A percentile compares a stretch with the other conserved stretches of the same genome.
Evolutionary conservation across 495 filamentous ascomycete species (phyloP).

Genomic region (Xylaria scruposa): DNA sequence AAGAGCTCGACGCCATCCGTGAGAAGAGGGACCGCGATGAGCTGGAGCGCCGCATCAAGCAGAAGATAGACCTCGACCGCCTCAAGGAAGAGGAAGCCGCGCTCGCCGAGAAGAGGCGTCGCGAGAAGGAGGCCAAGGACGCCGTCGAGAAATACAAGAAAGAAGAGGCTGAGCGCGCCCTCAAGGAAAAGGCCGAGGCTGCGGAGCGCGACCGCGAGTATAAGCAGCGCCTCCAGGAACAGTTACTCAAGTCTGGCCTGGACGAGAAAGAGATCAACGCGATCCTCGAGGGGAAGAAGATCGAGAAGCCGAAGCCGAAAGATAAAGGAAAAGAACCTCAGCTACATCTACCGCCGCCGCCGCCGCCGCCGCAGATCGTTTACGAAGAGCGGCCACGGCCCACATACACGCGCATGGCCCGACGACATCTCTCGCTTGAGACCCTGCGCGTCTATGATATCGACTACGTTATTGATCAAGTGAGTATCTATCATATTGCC

Average conservation of each 20-base stretch:
- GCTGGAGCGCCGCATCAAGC: slow-evolving; percentile 56
- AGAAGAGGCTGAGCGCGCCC: slow-evolving; percentile 57
- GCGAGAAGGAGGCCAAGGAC: slow-evolving; percentile 62
- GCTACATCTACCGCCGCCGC: not conserved
- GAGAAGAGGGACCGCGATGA: slow-evolving; percentile 54
- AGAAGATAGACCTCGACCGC: slow-evolving; percentile 62
- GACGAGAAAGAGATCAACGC: slow-evolving; percentile 60
- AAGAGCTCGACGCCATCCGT: slow-evolving; percentile 53
- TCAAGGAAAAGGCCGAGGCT: slow-evolving; percentile 53
- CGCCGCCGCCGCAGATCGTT: slow-evolving; percentile 9
- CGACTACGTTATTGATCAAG: slow-evolving; percentile 59
- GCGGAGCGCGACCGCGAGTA: slow-evolving; percentile 58
- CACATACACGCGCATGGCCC: slow-evolving; percentile 64
- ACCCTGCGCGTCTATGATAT: slow-evolving; percentile 58
- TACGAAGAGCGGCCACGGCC: slow-evolving; percentile 42
- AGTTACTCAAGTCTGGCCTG: slow-evolving; percentile 57
- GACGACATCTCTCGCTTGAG: slow-evolving; percentile 62
- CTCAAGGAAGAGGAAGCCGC: slow-evolving; percentile 60
- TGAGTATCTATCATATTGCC: slow-evolving; percentile 35
- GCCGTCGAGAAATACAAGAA: slow-evolving; percentile 63
- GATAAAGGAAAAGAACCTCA: slow-evolving; percentile 29
- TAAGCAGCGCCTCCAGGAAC: slow-evolving; percentile 57
- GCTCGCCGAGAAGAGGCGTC: slow-evolving; percentile 56
- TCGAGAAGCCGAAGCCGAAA: slow-evolving; percentile 47
- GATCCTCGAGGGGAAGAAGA: slow-evolving; percentile 59